Evolutionary conservation across 225 moss, liverwort and hornwort genomes (phyloP).

Genomic region (Polytrichum formosum): DNA sequence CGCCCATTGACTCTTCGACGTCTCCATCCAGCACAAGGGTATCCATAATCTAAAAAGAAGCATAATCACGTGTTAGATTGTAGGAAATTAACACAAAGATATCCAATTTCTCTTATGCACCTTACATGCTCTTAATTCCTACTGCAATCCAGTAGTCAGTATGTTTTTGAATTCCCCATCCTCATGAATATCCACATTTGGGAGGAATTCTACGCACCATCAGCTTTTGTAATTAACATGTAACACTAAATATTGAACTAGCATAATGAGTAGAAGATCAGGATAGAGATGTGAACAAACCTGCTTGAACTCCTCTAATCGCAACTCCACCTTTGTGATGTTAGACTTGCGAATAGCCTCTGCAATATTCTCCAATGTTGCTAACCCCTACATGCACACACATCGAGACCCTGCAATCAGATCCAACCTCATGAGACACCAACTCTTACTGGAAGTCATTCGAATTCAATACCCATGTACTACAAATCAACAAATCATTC

Average conservation of each 20-base stretch:
- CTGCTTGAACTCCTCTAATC: constrained; percentile 97
- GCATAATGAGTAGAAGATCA: not conserved
- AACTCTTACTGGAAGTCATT: no score
- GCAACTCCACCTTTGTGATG: constrained; percentile 78
- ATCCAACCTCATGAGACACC: constrained; percentile 34
- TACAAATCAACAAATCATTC: no score
- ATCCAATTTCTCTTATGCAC: no score
- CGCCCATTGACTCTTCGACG: constrained; percentile 79
- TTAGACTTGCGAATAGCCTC: constrained; percentile 87
- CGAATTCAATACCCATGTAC: no score
- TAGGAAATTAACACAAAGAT: no score
- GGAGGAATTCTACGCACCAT: no score
- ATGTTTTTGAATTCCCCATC: no score
- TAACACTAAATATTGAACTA: not conserved
- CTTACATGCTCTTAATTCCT: no score
- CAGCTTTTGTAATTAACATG: no score
- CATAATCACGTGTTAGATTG: not conserved
- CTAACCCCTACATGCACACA: constrained; percentile 71
- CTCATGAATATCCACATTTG: no score
- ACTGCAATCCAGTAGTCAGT: no score
- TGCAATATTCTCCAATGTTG: constrained; percentile 85
- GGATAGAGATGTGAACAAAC: constrained; percentile 22
- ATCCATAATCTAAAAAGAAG: constrained; percentile 67
- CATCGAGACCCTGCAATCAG: constrained; percentile 63
- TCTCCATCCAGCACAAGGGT: constrained; percentile 94